These are phyloP conservation scores for Myriosclerotinia duriaeana DNA, from an alignment of 2,329 filamentous ascomycete species.

Conservation along the genomic window DNA sequence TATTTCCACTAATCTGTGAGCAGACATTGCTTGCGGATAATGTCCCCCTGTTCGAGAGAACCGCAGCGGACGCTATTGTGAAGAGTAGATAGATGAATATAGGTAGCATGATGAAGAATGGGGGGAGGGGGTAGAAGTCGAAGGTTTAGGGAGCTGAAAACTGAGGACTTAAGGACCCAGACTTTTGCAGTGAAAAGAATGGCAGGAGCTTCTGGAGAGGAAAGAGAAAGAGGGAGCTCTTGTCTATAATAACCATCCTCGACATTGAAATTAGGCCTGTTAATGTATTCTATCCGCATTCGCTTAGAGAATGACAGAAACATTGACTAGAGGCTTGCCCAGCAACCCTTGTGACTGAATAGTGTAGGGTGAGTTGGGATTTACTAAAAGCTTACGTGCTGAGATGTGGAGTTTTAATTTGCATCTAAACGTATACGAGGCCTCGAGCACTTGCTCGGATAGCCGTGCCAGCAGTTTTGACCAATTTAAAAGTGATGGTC, in stretches of 20 bases:
- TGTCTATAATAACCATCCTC: too few relatives aligned
- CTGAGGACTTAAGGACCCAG: too few relatives aligned
- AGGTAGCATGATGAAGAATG: not conserved
- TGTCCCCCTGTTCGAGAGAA: not conserved
- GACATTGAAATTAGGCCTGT: too few relatives aligned
- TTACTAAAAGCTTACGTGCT: too few relatives aligned
- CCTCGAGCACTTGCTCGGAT: not conserved
- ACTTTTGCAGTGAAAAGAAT: too few relatives aligned
- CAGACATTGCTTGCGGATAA: constrained; percentile 15
- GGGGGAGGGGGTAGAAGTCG: too few relatives aligned
- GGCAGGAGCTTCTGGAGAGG: not conserved
- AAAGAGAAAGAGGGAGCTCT: too few relatives aligned
- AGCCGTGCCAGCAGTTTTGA: constrained; percentile 2
- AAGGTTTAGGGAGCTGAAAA: too few relatives aligned
- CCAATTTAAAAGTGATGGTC: not conserved
- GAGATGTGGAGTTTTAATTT: not conserved
- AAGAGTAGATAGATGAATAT: constrained; percentile 5
- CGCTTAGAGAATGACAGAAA: too few relatives aligned
- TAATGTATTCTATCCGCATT: too few relatives aligned
- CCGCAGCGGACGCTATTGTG: constrained; percentile 3
- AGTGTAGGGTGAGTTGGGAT: too few relatives aligned
- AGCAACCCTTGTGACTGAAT: too few relatives aligned
- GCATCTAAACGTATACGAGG: not conserved
- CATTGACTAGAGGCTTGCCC: not conserved
- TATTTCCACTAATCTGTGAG: constrained; percentile 9